Percentiles rank a stretch among this genome's conserved stretches.
Evolutionary conservation across 2,329 filamentous ascomycete species (phyloP).

Genomic region (Talaromyces atroroseus): DNA sequence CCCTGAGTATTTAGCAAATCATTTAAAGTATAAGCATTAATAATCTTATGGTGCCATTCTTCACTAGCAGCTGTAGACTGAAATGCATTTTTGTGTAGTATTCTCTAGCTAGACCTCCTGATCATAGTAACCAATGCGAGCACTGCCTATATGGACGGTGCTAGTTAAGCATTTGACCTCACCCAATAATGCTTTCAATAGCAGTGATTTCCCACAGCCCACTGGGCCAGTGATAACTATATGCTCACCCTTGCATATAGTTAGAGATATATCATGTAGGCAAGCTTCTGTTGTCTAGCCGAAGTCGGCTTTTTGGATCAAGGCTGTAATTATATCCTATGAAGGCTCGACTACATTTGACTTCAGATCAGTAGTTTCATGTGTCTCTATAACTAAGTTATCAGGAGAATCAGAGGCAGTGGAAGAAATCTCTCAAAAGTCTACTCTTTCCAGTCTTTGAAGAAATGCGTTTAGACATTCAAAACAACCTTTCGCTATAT

Average conservation of each 20-base stretch:
- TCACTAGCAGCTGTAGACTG: neutral
- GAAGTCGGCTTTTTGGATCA: neutral
- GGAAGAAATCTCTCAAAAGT: neutral
- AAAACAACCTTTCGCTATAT: neutral
- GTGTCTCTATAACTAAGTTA: neutral
- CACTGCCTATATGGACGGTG: neutral
- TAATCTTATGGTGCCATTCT: neutral
- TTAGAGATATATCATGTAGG: neutral
- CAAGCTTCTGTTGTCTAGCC: neutral
- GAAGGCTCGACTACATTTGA: neutral
- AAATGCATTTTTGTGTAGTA: neutral
- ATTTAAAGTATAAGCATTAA: slow-evolving; percentile 1
- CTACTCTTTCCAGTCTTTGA: neutral
- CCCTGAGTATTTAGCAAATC: neutral
- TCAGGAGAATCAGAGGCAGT: neutral
- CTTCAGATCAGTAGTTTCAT: neutral
- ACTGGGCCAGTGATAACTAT: neutral
- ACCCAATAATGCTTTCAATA: neutral
- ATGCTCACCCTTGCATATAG: neutral
- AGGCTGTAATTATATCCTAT: neutral
- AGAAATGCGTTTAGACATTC: neutral
- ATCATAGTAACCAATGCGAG: neutral
- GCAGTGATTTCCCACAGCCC: neutral
- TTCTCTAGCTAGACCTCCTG: neutral
- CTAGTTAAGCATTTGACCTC: neutral